Base-by-base conservation (phyloP, 1,139 yeast species). In the Candida pseudoviswanathii region DNA sequence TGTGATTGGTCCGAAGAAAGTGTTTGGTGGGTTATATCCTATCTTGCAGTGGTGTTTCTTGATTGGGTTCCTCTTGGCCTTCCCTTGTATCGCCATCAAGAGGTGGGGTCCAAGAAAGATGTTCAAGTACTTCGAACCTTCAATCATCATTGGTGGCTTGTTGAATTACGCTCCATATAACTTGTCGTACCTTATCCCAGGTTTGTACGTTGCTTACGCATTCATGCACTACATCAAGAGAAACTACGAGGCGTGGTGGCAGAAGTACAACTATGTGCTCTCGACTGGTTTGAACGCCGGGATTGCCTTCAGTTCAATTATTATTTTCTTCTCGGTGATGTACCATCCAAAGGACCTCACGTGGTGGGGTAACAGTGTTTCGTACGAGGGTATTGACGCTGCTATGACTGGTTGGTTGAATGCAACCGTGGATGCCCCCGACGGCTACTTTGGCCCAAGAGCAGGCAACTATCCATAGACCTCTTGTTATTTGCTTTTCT, bases 291-390 rank as follows among this genome's bases (percentile, higher is more conserved):
- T 81, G 44, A 59, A 66, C n/a, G 79, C 84, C 5, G 86, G 85
- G 44, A 69, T 79, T 41, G 84, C 84, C 0, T 73, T 78, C 49
- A 60, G 75, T 43, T 75, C 79, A 1, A 64, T 80, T 41, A 68
- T 82, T 45, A 77, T 81, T 44, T 82, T 80, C 67, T 80, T 81
- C 58, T 71, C 82, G 3, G 81, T 78, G 9, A 78, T 75, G 58
- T 77, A 70, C 55, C 70, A 73, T 39, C 66, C 60, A n/a, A 68
- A 63, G 49, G 45, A 55, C 9, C 47, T 81, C 29, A 52, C 53
- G 50, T 82, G 86, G 86, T 82, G 86, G 86, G 86, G 86, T 2
- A 82, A 81, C 58, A 64, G 58, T 29, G 80, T 81, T 26, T 51
- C 67, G 5, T 65, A 58, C 47, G 59, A 51, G 1, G 84, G 84